These are phyloP conservation scores for Fonsecaea pedrosoi DNA, from an alignment of 2,329 filamentous ascomycete genomes.

Conservation along the genomic window DNA sequence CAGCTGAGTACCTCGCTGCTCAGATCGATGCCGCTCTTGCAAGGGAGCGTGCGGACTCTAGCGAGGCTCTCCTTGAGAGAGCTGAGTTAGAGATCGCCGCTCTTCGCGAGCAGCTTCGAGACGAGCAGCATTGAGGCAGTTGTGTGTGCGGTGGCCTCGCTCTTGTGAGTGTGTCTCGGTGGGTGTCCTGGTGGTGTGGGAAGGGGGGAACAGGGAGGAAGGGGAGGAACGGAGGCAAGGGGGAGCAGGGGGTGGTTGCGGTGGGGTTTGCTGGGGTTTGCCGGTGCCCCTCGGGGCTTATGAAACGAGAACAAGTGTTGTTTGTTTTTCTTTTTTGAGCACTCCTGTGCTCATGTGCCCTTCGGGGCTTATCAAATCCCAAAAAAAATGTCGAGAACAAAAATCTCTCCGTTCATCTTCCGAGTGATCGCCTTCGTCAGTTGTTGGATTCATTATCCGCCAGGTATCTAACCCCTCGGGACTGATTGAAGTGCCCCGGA, in stretches of 20 bases:
- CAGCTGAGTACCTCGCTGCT: neutral
- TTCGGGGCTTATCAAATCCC: neutral
- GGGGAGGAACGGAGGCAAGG: neutral
- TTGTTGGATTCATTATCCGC: neutral
- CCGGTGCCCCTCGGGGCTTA: conserved; percentile 14
- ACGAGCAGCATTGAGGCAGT: conserved; percentile 1
- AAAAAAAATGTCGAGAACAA: neutral
- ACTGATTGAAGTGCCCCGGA: neutral
- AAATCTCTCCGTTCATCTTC: neutral
- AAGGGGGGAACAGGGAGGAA: neutral
- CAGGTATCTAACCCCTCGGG: neutral
- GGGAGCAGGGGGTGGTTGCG: neutral
- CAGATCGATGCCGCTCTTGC: conserved; percentile 9
- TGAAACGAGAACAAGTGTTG: neutral
- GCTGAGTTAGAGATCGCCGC: conserved; percentile 14
- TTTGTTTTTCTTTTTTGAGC: conserved; percentile 9
- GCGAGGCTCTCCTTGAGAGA: conserved; percentile 12
- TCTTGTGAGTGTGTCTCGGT: conserved; percentile 5
- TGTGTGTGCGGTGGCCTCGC: neutral
- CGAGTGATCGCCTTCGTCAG: neutral
- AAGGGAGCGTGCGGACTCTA: conserved; percentile 17
- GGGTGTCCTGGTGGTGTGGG: neutral
- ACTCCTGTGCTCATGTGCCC: conserved; percentile 1
- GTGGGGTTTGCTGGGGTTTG: conserved; percentile 2
- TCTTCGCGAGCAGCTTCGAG: conserved; percentile 11